Conservation (phyloP, 768 basidiomycete genomes). For the Tubosaeta brunneosetosa region DNA sequence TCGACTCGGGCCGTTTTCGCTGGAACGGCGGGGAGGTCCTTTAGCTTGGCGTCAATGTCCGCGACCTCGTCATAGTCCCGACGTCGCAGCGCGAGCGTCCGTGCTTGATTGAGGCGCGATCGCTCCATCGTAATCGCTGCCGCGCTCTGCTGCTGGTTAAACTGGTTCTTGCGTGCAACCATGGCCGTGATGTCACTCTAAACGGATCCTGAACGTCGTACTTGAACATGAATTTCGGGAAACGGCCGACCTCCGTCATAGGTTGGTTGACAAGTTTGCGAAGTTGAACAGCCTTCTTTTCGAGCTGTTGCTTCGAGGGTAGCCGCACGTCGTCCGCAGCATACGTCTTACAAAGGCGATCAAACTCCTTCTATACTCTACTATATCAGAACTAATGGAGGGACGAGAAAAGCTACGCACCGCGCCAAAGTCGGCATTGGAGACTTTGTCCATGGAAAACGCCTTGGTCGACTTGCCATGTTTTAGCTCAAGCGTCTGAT, state of each 20-base stretch:
- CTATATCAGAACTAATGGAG: constrained; percentile 8
- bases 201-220: constrained; percentile 7
- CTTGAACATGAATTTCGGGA: constrained; percentile 2
- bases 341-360: constrained; percentile 47
- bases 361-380: constrained; percentile 62
- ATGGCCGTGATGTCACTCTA: constrained; percentile 83
- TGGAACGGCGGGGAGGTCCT: constrained; percentile 37
- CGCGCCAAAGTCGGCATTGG: constrained; percentile 60
- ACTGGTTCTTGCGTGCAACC: constrained; percentile 60
- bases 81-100: constrained; percentile 69
- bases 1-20: constrained; percentile 18
- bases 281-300: constrained; percentile 64
- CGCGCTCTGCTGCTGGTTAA: constrained; percentile 32
- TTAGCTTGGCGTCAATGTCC: constrained; percentile 59
- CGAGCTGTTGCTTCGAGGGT: constrained; percentile 62
- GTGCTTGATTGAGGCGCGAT: constrained; percentile 64
- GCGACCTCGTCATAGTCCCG: constrained; percentile 63
- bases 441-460: constrained; percentile 83
- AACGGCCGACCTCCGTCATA: constrained; percentile 69
- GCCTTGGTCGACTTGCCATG: constrained; percentile 62
- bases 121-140: constrained; percentile 47
- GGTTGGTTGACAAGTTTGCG: constrained; percentile 52
- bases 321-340: constrained; percentile 52
- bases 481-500: constrained; percentile 68
- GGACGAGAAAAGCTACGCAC: constrained; percentile 39